These are phyloP conservation scores for Colletotrichum tabaci DNA, from an alignment of 2,329 filamentous ascomycete genomes.

Conservation along the genomic window DNA sequence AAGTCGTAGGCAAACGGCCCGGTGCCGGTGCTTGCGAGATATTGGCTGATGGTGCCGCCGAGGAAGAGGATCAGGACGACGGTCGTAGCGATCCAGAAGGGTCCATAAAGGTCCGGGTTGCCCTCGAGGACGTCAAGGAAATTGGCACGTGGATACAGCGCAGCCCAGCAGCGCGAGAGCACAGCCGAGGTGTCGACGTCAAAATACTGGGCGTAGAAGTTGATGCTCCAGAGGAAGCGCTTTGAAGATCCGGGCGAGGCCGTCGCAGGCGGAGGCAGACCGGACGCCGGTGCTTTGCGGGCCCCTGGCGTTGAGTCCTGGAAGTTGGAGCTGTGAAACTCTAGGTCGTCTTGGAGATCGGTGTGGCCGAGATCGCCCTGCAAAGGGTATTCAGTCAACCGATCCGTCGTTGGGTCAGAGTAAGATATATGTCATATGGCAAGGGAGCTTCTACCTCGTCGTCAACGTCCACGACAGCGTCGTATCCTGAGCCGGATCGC, in stretches of 20 bases:
- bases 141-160: slow-evolving; percentile 92
- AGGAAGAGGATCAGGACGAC: slow-evolving; percentile 96
- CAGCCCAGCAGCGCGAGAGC: slow-evolving; percentile 86
- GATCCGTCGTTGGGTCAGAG: slow-evolving; percentile 1
- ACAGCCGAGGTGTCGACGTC: slow-evolving; percentile 97
- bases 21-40: slow-evolving; percentile 78
- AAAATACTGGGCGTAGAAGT: slow-evolving; percentile 98
- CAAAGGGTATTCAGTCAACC: slow-evolving; percentile 39
- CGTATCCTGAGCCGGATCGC: slow-evolving; percentile 82
- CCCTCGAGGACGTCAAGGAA: slow-evolving; percentile 98
- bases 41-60: slow-evolving; percentile 94
- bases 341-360: slow-evolving; percentile 97
- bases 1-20: slow-evolving; percentile 94
- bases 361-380: slow-evolving; percentile 98
- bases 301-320: slow-evolving; percentile 69
- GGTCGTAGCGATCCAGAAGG: slow-evolving; percentile 98
- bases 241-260: slow-evolving; percentile 71
- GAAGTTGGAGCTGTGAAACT: slow-evolving; percentile 96
- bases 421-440: background rate
- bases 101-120: slow-evolving; percentile 96
- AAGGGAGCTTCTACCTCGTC: slow-evolving; percentile 80
- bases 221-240: slow-evolving; percentile 91
- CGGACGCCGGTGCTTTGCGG: slow-evolving; percentile 61
- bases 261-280: slow-evolving; percentile 71
- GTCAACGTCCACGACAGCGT: slow-evolving; percentile 98